Base-by-base conservation (phyloP, 2,329 filamentous ascomycete genomes). In the Alternaria alternata region DNA sequence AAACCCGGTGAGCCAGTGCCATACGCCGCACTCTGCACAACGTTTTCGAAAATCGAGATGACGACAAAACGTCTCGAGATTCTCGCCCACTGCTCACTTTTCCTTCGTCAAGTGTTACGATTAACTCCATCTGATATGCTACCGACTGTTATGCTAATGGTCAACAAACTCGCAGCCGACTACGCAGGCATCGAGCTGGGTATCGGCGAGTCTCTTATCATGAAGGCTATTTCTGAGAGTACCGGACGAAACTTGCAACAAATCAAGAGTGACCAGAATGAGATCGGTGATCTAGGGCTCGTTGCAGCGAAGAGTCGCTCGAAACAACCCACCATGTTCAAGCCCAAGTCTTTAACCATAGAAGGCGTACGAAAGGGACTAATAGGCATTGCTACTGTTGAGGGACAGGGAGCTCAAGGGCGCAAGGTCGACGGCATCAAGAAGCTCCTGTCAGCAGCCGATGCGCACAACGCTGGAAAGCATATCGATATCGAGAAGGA, bases 291-390 rank as follows among this genome's bases (percentile, higher is more conserved):
- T 78, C 85, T 99, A 11, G 95, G 95, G 11, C 83, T 98, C 34
- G 94, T 99, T 1, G 95, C 95, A 43, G 92, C 96, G 49, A 97
- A 98, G 83, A 97, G 93, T 81, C 88, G 94, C 78, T 92, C 91
- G 14, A 98, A 94, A 46, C 95, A 99, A 75, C 92, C 92, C 11
- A 98, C 95, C 22, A 97, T 99, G 93, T 97, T 98, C 84, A 97
- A 96, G 78, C 95, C 94, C 3, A 97, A 96, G 79, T 85, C 94
- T 28, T 82, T 99, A 69, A 97, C 94, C 0, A 86, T 99, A 2
- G 87, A 87, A 58, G 93, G 91, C 28, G 94, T 99, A 2, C 93
- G 96, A 72, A 90, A 95, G 74, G 92, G 92, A 1, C 80, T 99
- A 36, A 91, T 98, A 84, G 87, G 85, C 34, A 96, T 99, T 75